Percentiles rank a stretch among this genome's conserved stretches.
phyloP scores from a whole-genome alignment of 2,329 filamentous ascomycete species.

The Hymenoscyphus scutula region DNA sequence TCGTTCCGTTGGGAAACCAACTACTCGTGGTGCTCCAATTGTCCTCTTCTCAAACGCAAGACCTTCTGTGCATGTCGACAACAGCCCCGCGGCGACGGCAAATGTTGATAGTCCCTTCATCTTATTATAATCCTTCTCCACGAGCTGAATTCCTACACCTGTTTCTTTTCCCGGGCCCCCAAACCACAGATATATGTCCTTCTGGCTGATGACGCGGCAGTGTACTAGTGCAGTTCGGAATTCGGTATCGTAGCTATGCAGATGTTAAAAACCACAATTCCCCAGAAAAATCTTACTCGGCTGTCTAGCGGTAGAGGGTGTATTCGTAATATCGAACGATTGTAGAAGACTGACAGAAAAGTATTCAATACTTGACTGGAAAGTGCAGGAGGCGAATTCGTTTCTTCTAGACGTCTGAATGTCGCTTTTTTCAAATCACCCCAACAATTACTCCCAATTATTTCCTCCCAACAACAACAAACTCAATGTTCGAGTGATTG shows the following conservation, averaged over 20 bases:
- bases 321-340: not conserved
- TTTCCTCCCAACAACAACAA: not conserved
- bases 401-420: not conserved
- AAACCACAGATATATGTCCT: slow-evolving; percentile 1
- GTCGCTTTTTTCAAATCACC: not conserved
- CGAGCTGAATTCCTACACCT: not conserved
- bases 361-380: slow-evolving; percentile 2
- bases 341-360: not conserved
- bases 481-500: not conserved
- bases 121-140: not conserved
- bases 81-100: slow-evolving; percentile 28
- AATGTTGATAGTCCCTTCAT: slow-evolving; percentile 33
- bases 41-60: slow-evolving; percentile 31
- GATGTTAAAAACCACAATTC: not conserved
- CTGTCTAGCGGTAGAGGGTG: not conserved
- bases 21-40: slow-evolving; percentile 32
- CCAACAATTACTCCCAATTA: not conserved
- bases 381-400: not conserved
- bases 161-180: not conserved
- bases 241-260: not conserved
- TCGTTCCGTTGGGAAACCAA: slow-evolving; percentile 34
- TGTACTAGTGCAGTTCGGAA: slow-evolving; percentile 7
- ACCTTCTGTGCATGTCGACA: slow-evolving; percentile 31
- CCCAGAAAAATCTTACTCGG: not conserved
- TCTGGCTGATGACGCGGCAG: slow-evolving; percentile 12